These are phyloP conservation scores for Colletotrichum tamarilloi DNA, from an alignment of 2,329 filamentous ascomycete species.

Conservation along the genomic window DNA sequence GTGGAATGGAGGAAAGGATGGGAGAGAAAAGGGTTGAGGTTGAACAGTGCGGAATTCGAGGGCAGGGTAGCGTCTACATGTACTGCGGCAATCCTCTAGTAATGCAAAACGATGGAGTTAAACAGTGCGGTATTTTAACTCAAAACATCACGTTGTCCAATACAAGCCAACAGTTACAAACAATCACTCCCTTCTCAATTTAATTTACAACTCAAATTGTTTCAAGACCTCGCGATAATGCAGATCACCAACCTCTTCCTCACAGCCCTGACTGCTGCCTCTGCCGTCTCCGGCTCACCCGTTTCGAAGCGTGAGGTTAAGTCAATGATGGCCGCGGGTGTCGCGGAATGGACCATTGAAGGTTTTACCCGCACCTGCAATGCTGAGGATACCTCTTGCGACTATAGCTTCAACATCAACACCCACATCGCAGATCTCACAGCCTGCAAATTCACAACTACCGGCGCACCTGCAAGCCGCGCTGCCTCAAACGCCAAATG, in stretches of 20 bases:
- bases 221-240: conserved; percentile 47
- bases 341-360: conserved; percentile 56
- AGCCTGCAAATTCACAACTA: conserved; percentile 52
- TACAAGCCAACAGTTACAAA: neutral
- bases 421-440: conserved; percentile 45
- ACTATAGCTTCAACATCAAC: conserved; percentile 57
- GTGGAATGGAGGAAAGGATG: too few species aligned
- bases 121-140: too few species aligned
- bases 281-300: conserved; percentile 33
- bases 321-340: conserved; percentile 51
- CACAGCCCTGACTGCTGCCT: conserved; percentile 47
- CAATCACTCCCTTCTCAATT: neutral
- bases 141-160: neutral
- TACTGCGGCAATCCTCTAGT: too few species aligned
- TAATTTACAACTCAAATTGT: neutral
- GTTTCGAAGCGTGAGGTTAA: conserved; percentile 38
- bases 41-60: too few species aligned
- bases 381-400: conserved; percentile 51
- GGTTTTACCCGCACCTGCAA: conserved; percentile 54
- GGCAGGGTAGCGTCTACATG: too few species aligned
- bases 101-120: too few species aligned
- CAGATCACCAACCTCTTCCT: conserved; percentile 54
- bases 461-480: conserved; percentile 50
- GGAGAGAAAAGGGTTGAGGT: too few species aligned
- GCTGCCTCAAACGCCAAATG: conserved; percentile 54